phyloP scores from a whole-genome alignment of 2,329 filamentous ascomycete species.

The Oidium heveae region DNA sequence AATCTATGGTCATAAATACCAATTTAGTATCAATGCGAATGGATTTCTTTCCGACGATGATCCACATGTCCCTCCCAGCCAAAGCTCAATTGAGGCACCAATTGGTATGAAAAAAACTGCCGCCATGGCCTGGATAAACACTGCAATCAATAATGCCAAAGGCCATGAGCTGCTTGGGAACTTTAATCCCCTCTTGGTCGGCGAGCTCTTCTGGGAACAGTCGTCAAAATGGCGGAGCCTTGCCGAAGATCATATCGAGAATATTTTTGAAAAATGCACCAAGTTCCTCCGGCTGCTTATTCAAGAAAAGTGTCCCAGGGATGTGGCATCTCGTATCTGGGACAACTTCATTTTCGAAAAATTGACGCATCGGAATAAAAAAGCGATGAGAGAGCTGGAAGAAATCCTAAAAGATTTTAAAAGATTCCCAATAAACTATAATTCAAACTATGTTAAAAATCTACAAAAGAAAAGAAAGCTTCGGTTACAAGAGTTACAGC shows the following conservation, averaged over 20 bases:
- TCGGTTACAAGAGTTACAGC: conserved; percentile 1
- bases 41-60: not conserved
- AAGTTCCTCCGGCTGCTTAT: conserved; percentile 4
- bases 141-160: conserved; percentile 6
- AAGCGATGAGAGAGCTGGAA: conserved; percentile 10
- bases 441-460: conserved; percentile 15
- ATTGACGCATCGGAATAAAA: conserved; percentile 4
- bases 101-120: conserved; percentile 5
- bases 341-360: not conserved
- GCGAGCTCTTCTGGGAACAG: conserved; percentile 18
- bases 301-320: too few relatives aligned
- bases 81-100: not conserved
- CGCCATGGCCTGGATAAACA: conserved; percentile 8
- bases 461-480: conserved; percentile 8
- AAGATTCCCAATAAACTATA: conserved; percentile 15
- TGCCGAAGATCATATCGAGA: conserved; percentile 8
- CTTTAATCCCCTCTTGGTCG: conserved; percentile 17
- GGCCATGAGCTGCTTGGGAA: conserved; percentile 17
- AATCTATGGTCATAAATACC: conserved; percentile 12
- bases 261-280: conserved; percentile 5
- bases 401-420: conserved; percentile 11
- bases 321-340: too few relatives aligned
- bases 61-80: not conserved
- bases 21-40: conserved; percentile 2
- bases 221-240: conserved; percentile 14